Evolutionary conservation across 768 basidiomycete genomes (phyloP).

Genomic region (Calocybe gangraenosa): DNA sequence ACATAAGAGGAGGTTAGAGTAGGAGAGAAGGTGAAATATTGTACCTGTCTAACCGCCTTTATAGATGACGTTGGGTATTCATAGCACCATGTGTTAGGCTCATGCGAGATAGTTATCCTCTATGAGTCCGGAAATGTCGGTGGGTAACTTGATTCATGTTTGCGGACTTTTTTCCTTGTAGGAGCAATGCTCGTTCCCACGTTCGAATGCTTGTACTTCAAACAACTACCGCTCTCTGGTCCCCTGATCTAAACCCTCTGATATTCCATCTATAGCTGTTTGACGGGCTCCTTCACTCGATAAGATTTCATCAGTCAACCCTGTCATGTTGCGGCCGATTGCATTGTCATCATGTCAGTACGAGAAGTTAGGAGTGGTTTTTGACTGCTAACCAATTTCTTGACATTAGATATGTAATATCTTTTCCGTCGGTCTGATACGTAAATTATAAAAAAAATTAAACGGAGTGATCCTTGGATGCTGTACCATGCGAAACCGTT

Average conservation of each 20-base stretch:
- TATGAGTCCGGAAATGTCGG: slow-evolving; percentile 6
- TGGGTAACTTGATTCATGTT: slow-evolving; percentile 4
- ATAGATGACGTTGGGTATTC: slow-evolving; percentile 12
- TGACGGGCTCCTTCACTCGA: background rate
- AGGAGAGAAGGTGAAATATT: background rate
- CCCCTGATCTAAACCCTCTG: background rate
- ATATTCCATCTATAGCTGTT: background rate
- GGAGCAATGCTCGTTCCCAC: no score
- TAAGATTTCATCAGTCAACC: background rate
- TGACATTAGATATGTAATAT: no score
- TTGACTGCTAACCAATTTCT: no score
- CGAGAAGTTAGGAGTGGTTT: no score
- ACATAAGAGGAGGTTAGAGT: slow-evolving; percentile 12
- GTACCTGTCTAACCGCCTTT: background rate
- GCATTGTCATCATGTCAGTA: background rate
- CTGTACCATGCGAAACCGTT: no score
- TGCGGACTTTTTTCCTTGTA: no score
- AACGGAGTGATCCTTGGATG: no score
- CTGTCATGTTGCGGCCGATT: background rate
- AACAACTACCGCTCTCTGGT: background rate
- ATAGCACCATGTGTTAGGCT: background rate
- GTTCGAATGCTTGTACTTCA: no score
- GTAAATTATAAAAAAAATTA: no score
- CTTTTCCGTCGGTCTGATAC: no score
- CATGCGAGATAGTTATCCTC: background rate